Percentiles rank a stretch among this genome's conserved stretches.
phyloP scores from a whole-genome alignment of 2,329 filamentous ascomycete species.

The Fusarium sp. region DNA sequence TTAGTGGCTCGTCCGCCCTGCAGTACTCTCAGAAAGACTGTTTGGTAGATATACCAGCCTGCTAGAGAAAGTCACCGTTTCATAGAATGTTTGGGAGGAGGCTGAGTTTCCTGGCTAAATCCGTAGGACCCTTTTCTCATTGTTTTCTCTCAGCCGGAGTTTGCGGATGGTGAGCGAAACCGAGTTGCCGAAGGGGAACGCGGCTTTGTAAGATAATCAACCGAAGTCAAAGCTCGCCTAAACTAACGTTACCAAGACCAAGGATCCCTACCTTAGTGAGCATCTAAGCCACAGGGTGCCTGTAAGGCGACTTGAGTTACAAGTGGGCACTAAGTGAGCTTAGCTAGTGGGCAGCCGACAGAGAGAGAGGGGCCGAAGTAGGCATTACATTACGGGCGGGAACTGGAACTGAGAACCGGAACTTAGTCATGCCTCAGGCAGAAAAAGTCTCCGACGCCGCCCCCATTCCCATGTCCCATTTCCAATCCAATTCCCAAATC shows the following conservation, averaged over 20 bases:
- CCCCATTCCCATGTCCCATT: slow-evolving; percentile 43
- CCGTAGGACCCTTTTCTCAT: background rate
- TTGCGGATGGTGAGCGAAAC: slow-evolving; percentile 25
- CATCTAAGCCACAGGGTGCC: slow-evolving; percentile 34
- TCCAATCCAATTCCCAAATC: slow-evolving; percentile 45
- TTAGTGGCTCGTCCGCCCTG: slow-evolving; percentile 29
- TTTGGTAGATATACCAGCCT: background rate
- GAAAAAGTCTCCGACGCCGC: slow-evolving; percentile 20
- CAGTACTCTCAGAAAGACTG: slow-evolving; percentile 1
- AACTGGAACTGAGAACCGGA: background rate
- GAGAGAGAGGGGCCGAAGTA: slow-evolving; percentile 17
- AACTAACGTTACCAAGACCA: slow-evolving; percentile 27
- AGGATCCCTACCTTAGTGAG: slow-evolving; percentile 7
- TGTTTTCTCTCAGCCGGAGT: slow-evolving; percentile 21
- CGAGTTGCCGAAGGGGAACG: slow-evolving; percentile 22
- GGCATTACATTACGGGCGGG: background rate
- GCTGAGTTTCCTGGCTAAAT: slow-evolving; percentile 4
- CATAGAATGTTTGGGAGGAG: background rate
- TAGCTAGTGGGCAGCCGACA: slow-evolving; percentile 8
- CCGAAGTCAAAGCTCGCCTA: slow-evolving; percentile 14
- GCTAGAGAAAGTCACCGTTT: background rate
- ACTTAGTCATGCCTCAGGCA: slow-evolving; percentile 41
- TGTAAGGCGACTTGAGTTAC: slow-evolving; percentile 8
- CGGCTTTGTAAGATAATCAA: slow-evolving; percentile 34
- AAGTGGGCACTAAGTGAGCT: background rate